Base-by-base conservation (phyloP, 441 rosid genomes). In the Arabidopsis hybrid region DNA sequence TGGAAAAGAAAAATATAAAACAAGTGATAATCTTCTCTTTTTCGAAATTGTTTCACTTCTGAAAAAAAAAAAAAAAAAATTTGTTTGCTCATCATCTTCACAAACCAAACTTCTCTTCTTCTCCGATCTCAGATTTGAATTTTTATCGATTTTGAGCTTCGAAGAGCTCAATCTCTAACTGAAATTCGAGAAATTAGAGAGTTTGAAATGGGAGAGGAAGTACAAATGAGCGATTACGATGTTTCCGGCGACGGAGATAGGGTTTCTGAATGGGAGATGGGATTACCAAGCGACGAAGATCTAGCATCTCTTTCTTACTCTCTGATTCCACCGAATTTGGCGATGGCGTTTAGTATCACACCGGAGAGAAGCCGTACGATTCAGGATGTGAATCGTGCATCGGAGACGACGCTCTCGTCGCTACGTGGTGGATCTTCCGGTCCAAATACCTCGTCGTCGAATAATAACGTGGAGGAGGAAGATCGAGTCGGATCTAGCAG, bases 261-360 rank as follows among this genome's bases (percentile, higher is more conserved):
- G 43, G 84, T 93, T 47, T 13, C 32, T 1, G 97, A 88, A 57
- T 96, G 98, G 99, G 99, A 89, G 88, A 72, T 77, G 78, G 99
- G 99, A 5, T 66, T 96, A 18, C 99, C 99, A 0, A 68, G 62
- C 74, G 85, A 75, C 45, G 88, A 80, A n/a, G 97, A 96, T 39
- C 82, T 96, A 13, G 83, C 97, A 4, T 94, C 99, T 26, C 85
- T 96, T 36, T 87, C 91, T 4, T 91, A 89, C 78, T 67, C 73
- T 42, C 79, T 96, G 72, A 69, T 96, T 65, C 93, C 99, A 0
- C 81, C 81, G 78, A 91, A 86, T 74, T 92, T 96, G 8, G 97
- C 97, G 1, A 84, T 88, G 53, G 98, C 99, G 34, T 96, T 96
- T 78, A 89, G 97, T 40, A 88, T 96, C 67, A 71, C 88, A 6